Evolutionary conservation across 768 basidiomycete genomes (phyloP), one percentile per base, ranked within the genome.

Genomic region (Agrocybe pediades): DNA sequence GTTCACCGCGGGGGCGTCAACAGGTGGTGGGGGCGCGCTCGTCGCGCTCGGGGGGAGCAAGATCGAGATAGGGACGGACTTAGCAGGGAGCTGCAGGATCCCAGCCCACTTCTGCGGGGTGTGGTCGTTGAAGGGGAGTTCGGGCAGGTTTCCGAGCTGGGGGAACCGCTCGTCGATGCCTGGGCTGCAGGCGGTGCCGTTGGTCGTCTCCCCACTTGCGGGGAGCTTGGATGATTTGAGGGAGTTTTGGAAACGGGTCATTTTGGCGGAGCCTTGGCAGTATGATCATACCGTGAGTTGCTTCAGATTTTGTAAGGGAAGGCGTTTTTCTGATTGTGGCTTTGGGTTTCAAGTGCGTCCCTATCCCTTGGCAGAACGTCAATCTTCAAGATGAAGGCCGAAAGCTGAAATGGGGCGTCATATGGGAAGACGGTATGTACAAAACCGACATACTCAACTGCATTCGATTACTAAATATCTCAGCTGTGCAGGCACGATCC

Each of bases 41-140:
- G 62, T 90, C 0, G 87, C 87, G 0, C 73, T 79, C 45, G 83
- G 85, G 1, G 87, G 86, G 9, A 78, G 79, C 33, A 81, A 83
- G 60, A 76, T 88, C 19, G 88, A 88, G 33, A 77, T 90, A 30
- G 89, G 88, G 1, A 83, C 87, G 3, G 89, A 91, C 60, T 71
- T 90, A 24, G 89, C 82, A 2, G 90, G 90, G 9, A 86, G 85
- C 49, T 81, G 90, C 33, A 79, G 90, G 46, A 80, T 82, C 23
- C 90, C 90, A 3, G 82, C 89, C 13, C 85, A 88, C 57, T 88
- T 84, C 59, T 87, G 86, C 56, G 90, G 88, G 1, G 69, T 87
- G 1, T 89, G 82, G 74, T 75, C 82, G 41, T 74, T 88, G 60
- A 86, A 85, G 62, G 75, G 81, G 9, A 85, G 84, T 59, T 69